Conservation (phyloP, 371 early-diverging fungal genomes). For the Zancudomyces culisetae region DNA sequence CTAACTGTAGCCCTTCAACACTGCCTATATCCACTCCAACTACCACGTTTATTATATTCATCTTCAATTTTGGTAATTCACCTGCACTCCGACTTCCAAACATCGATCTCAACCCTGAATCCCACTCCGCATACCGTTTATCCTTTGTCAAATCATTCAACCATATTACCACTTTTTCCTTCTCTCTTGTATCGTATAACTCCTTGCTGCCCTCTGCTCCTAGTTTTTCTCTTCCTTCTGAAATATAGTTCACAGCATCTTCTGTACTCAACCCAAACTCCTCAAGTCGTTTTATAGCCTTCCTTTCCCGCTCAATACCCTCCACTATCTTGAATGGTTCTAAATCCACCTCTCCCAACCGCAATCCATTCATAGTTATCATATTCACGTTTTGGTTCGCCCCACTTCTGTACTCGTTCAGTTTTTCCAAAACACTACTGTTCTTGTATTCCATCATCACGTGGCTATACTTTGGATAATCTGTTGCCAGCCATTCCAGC, state of each 20-base stretch:
- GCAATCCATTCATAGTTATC: constrained; percentile 15
- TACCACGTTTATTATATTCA: neutral
- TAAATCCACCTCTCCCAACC: constrained; percentile 6
- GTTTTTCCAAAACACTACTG: constrained; percentile 7
- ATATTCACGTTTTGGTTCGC: neutral
- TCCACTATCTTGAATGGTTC: constrained; percentile 20
- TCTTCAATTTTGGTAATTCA: neutral
- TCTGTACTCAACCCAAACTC: constrained; percentile 28
- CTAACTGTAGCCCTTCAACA: neutral
- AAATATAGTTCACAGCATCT: constrained; percentile 44
- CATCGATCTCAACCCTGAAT: constrained; percentile 7
- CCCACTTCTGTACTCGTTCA: neutral
- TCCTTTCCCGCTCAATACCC: constrained; percentile 24
- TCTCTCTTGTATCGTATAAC: constrained; percentile 53
- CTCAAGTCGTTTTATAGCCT: constrained; percentile 26
- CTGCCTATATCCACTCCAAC: neutral
- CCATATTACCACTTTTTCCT: constrained; percentile 41
- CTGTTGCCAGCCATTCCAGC: constrained; percentile 42
- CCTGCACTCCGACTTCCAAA: neutral
- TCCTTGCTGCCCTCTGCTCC: constrained; percentile 3
- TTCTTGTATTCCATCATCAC: constrained; percentile 29
- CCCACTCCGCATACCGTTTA: constrained; percentile 48
- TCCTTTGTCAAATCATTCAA: constrained; percentile 81
- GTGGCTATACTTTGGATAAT: constrained; percentile 72
- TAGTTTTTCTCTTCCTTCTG: neutral